Evolutionary conservation across 1,284 basidiomycete species (phyloP).

Genomic region (Mycosarcoma maydis): DNA sequence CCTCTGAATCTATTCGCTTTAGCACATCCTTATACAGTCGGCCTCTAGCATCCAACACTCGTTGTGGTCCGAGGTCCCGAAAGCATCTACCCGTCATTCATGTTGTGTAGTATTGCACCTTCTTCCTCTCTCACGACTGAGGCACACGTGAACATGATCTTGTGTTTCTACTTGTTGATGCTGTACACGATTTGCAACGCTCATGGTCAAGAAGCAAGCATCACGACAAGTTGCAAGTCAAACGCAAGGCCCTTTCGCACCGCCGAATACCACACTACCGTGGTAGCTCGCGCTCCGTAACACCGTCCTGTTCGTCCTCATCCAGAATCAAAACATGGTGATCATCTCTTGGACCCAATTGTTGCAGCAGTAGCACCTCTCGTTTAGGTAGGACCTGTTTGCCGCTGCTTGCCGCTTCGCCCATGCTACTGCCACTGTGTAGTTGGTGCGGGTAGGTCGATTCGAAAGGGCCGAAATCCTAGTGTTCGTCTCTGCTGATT

Average conservation of each 20-base stretch:
- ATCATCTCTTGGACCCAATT: background rate
- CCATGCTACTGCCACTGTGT: background rate
- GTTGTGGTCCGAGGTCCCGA: too few relatives aligned
- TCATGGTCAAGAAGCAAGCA: too few relatives aligned
- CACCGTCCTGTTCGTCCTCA: conserved; percentile 28
- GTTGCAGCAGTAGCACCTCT: conserved; percentile 14
- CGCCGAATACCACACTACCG: background rate
- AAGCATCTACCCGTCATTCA: too few relatives aligned
- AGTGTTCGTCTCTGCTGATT: conserved; percentile 51
- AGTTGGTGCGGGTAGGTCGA: background rate
- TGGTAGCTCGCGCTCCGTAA: conserved; percentile 25
- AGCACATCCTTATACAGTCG: too few relatives aligned
- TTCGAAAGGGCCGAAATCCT: conserved; percentile 48
- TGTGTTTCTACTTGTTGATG: too few relatives aligned
- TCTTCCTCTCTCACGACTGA: too few relatives aligned
- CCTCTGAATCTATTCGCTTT: too few relatives aligned
- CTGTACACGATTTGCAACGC: too few relatives aligned
- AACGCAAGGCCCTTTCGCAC: conserved; percentile 18
- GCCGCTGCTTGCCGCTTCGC: background rate
- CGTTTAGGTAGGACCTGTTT: background rate
- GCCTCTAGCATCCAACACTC: too few relatives aligned
- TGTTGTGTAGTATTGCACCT: too few relatives aligned
- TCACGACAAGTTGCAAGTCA: background rate
- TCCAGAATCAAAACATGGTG: conserved; percentile 4
- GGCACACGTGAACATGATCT: too few relatives aligned